These are phyloP conservation scores for Nicotiana attenuata DNA, from an alignment of 257 asterid genomes.

Conservation along the genomic window DNA sequence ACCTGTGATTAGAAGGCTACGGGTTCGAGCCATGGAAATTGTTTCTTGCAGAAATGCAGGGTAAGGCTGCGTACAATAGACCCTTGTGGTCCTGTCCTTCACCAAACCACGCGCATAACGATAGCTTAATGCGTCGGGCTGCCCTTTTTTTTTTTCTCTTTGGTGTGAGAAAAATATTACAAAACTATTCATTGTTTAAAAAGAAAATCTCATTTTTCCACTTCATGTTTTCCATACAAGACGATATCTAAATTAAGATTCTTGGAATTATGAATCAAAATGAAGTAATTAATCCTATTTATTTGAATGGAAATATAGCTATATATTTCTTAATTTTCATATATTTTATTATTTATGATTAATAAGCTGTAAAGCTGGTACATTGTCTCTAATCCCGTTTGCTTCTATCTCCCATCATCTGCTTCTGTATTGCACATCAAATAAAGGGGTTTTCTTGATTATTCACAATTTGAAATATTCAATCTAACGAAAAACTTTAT, in stretches of 20 bases:
- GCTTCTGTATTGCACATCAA: not conserved
- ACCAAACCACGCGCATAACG: no score
- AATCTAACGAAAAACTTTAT: not conserved
- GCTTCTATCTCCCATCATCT: not conserved
- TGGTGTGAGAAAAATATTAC: not conserved
- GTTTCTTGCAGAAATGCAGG: fast-evolving
- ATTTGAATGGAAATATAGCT: not conserved
- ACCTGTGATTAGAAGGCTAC: no score
- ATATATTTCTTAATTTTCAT: not conserved
- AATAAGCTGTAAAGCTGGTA: not conserved
- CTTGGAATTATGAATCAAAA: no score
- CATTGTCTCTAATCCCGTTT: not conserved
- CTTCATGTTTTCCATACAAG: no score
- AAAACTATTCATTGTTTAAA: not conserved
- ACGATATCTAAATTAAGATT: no score
- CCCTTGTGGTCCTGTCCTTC: no score
- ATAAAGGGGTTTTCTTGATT: not conserved
- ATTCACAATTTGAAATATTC: not conserved
- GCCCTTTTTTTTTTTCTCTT: no score
- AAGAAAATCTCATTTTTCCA: not conserved
- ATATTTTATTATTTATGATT: not conserved
- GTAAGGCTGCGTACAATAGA: no score
- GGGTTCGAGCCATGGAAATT: no score
- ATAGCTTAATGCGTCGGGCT: no score
- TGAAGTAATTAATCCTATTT: no score